A percentile compares a stretch with the other conserved stretches of the same genome.
These are phyloP conservation scores for Kwoniella sp. DNA, from an alignment of 768 basidiomycete genomes.

Conservation along the genomic window DNA sequence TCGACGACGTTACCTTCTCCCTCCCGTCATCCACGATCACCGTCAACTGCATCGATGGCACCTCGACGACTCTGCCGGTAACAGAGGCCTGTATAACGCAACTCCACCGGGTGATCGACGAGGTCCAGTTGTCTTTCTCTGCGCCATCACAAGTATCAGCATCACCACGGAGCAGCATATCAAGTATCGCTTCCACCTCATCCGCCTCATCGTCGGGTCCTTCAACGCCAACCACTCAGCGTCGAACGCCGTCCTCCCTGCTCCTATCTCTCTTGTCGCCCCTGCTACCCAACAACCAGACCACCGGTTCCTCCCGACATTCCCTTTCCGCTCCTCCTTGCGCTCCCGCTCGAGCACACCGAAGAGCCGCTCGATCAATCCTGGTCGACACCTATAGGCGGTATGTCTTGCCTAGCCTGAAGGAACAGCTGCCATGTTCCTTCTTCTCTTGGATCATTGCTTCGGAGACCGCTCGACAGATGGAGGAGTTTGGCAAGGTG, in stretches of 20 bases:
- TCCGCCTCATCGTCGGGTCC: conserved; percentile 11
- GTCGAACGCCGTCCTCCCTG: conserved; percentile 35
- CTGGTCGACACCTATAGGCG: conserved; percentile 50
- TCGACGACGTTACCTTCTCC: conserved; percentile 51
- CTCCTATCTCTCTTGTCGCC: conserved; percentile 46
- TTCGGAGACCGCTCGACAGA: conserved; percentile 14
- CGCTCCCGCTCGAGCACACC: conserved; percentile 39
- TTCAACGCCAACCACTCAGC: conserved; percentile 4
- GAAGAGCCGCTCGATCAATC: conserved; percentile 47
- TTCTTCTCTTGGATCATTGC: conserved; percentile 44
- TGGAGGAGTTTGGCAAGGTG: conserved; percentile 33
- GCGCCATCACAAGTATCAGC: conserved; percentile 16
- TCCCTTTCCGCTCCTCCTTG: conserved; percentile 12
- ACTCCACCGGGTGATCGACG: conserved; percentile 35
- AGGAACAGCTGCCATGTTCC: conserved; percentile 35
- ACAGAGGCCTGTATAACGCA: conserved; percentile 14
- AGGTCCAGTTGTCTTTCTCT: conserved; percentile 45
- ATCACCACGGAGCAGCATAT: conserved; percentile 12
- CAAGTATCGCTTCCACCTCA: conserved; percentile 16
- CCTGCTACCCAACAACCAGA: conserved; percentile 16
- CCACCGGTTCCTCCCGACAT: conserved; percentile 1
- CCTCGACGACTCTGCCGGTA: conserved; percentile 32
- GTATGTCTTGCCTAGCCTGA: conserved; percentile 46
- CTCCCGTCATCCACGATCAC: conserved; percentile 29
- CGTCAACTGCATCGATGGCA: conserved; percentile 45